These are phyloP conservation scores for Asterophora parasitica DNA, from an alignment of 768 basidiomycete species.

Conservation along the genomic window DNA sequence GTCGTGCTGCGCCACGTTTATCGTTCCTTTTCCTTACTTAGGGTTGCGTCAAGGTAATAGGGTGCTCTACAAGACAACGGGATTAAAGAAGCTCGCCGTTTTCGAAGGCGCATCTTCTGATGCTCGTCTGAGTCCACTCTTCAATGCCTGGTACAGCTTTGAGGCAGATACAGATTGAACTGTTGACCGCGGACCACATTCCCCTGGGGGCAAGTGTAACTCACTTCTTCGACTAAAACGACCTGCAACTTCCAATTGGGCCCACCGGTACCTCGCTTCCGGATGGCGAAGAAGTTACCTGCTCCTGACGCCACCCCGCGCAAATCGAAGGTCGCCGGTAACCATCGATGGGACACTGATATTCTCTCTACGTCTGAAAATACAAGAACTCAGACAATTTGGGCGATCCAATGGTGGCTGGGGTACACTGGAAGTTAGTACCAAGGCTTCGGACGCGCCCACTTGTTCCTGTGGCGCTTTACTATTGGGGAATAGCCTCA, in stretches of 20 bases:
- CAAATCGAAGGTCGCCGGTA: not conserved
- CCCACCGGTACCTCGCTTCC: too few relatives aligned
- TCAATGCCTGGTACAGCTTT: too few relatives aligned
- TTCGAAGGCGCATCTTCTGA: too few relatives aligned
- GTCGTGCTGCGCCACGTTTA: too few relatives aligned
- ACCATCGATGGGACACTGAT: not conserved
- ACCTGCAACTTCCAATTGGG: too few relatives aligned
- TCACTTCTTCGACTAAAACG: too few relatives aligned
- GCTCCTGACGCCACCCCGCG: slow-evolving; percentile 9
- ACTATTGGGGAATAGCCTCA: too few relatives aligned
- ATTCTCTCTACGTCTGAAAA: not conserved
- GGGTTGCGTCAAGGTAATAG: not conserved
- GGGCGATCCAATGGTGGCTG: not conserved
- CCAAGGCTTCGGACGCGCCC: slow-evolving; percentile 1
- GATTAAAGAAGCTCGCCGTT: too few relatives aligned
- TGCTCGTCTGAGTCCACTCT: too few relatives aligned
- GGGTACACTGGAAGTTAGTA: slow-evolving; percentile 1
- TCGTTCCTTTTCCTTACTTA: too few relatives aligned
- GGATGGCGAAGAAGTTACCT: not conserved
- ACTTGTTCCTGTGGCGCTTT: not conserved
- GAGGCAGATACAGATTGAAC: too few relatives aligned
- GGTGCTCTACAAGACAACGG: not conserved
- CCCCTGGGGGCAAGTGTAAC: too few relatives aligned
- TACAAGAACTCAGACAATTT: not conserved
- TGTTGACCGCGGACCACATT: not conserved